phyloP scores from a whole-genome alignment of 129 eudicot species.

The Arctium minus region DNA sequence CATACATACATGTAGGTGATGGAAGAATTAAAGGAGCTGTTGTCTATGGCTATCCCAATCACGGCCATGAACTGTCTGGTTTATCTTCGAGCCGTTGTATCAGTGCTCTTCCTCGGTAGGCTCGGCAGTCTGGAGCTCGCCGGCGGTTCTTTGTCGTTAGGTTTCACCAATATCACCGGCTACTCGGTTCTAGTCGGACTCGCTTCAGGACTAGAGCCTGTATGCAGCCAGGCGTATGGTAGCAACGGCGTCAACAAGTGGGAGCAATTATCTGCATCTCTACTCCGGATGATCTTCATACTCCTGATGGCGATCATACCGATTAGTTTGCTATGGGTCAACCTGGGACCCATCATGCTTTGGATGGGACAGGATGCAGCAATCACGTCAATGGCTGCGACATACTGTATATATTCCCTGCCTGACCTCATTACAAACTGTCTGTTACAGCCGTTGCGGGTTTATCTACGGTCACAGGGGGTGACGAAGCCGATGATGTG shows the following conservation, averaged over 20 bases:
- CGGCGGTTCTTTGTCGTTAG: conserved; percentile 90
- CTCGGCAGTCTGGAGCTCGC: conserved; percentile 91
- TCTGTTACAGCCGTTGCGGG: conserved; percentile 73
- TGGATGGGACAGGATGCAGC: conserved; percentile 74
- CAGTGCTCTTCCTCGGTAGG: conserved; percentile 76
- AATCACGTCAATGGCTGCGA: conserved; percentile 67
- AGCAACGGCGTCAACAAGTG: conserved; percentile 62
- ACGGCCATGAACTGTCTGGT: conserved; percentile 91
- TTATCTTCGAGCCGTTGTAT: conserved; percentile 71
- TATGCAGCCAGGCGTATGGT: conserved; percentile 88
- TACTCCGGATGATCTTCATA: conserved; percentile 72
- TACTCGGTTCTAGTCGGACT: conserved; percentile 87
- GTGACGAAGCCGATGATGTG: conserved; percentile 88
- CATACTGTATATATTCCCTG: conserved; percentile 63
- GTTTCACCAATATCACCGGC: conserved; percentile 93
- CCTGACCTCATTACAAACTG: conserved; percentile 82
- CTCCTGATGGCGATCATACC: conserved; percentile 63
- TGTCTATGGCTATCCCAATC: conserved; percentile 81
- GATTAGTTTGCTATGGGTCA: conserved; percentile 65
- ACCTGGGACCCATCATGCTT: conserved; percentile 61
- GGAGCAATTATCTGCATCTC: conserved; percentile 61
- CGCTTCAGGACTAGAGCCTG: conserved; percentile 86
- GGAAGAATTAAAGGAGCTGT: conserved; percentile 75
- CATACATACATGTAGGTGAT: conserved; percentile 34
- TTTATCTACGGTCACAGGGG: conserved; percentile 75